Evolutionary conservation across 306 rosid species (phyloP), one percentile per base, ranked within the genome.

Genomic region (Argentina anserina): DNA sequence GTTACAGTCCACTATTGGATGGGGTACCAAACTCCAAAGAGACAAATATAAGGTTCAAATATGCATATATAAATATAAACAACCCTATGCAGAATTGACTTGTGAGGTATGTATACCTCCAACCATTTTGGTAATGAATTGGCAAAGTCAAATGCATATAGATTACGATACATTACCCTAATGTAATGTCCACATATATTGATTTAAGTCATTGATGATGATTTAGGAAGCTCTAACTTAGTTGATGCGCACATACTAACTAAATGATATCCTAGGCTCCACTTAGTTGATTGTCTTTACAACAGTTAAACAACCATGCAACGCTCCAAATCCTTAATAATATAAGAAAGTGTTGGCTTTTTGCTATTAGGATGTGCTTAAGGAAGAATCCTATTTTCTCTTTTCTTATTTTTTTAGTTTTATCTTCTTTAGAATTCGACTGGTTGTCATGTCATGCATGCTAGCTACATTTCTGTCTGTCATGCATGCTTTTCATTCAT

Each of bases 361-460:
- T 59, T 59, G 18, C 65, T 59, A 59, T 28, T 7, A 60, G n/a
- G 39, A 31, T 29, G n/a, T 60, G 40, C 40, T 31, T 56, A 15
- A 28, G 33, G 5, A 12, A 14, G 66, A 33, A 61, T 34, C 42
- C 23, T 61, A 31, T 61, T 17, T 61, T 34, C 9, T 2, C 2
- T 61, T 61, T 18, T 34, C 23, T 18, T 61, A 5, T 1, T 13
- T 61, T 33, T 61, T 61, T 3, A 17, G 6, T 7, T 17, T 17
- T 25, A 34, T 33, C 66, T n/a, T 18, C 42, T 61, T 61, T 61
- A 17, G 25, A 61, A 15, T 61, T 58, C 36, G 5, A 7, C 21
- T 61, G 41, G 66, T 34, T 61, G 66, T 61, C 23, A 58, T 58
- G 37, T 58, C 26, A 12, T 58, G 37, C 64, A 28, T 58, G 64